Evolutionary conservation across 2,329 filamentous ascomycete species (phyloP), one percentile per base, ranked within the genome.

Genomic region (Botrytis fabae): DNA sequence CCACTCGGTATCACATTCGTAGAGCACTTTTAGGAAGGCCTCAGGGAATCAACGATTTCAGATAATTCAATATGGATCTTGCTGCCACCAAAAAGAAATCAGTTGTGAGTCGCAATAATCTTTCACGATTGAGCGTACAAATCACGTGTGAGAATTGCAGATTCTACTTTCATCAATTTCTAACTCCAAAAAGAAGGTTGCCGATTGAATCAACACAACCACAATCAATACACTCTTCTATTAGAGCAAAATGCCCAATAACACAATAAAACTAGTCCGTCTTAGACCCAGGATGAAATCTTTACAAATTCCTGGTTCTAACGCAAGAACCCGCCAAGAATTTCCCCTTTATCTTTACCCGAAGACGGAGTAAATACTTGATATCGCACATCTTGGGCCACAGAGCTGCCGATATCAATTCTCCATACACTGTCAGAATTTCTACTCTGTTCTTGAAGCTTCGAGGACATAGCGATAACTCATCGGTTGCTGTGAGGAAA

Each of bases 351-450:
- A 79, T 54, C 75, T 74, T 0, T 83, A 82, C 66, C 77, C 71
- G 8, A 83, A 0, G 73, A 80, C 46, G 83, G 84, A 1, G 81
- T 82, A 0, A 81, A 83, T 8, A 79, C 75, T 64, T 79, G 80
- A 25, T 78, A 79, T 5, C 76, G 78, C 32, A 8, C 77, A 25
- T 75, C 77, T 54, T 88, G 89, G 7, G 88, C 86, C 0, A 85
- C 89, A 0, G 89, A 89, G 0, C 81, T 90, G 0, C 89, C 89
- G 0, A 91, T 91, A 70, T 85, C 86, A 0, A 86, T 61, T n/a
- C 7, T 40, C 10, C 59, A 40, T 40, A 61, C 22, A 48, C 2
- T 10, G 8, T 25, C 22, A 61, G 7, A 10, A 22, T 7, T 40
- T 18, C 35, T 61, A n/a, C 22, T 61, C 20, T 61, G 22, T 40